A percentile compares a stretch with the other conserved stretches of the same genome.
Evolutionary conservation across 2,329 filamentous ascomycete genomes (phyloP).

Genomic region (Periglandula ipomoeae): DNA sequence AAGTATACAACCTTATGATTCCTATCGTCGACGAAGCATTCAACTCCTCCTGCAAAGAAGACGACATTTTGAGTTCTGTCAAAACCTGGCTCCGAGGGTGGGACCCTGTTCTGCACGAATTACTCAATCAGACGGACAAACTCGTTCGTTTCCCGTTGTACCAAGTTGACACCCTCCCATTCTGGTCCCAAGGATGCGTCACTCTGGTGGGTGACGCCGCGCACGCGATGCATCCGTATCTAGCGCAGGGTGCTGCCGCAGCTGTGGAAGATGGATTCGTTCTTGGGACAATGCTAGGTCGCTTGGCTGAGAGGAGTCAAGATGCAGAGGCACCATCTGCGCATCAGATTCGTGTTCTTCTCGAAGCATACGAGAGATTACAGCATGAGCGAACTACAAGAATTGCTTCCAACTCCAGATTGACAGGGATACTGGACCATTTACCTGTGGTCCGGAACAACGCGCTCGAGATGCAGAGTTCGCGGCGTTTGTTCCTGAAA

Average conservation of each 20-base stretch:
- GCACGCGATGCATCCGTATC: slow-evolving; percentile 16
- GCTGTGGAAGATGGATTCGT: slow-evolving; percentile 17
- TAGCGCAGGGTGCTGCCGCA: slow-evolving; percentile 18
- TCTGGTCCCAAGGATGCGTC: slow-evolving; percentile 8
- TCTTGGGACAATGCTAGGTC: slow-evolving; percentile 19
- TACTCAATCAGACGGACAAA: slow-evolving; percentile 4
- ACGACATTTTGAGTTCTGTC: not conserved
- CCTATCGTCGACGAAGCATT: not conserved
- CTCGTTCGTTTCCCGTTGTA: slow-evolving; percentile 9
- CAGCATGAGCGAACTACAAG: slow-evolving; percentile 6
- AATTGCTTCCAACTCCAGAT: slow-evolving; percentile 7
- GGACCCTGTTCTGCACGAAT: slow-evolving; percentile 6
- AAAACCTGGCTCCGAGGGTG: slow-evolving; percentile 3
- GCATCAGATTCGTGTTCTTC: not conserved
- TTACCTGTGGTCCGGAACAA: slow-evolving; percentile 5
- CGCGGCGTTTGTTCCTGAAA: slow-evolving; percentile 1
- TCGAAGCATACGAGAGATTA: slow-evolving; percentile 6
- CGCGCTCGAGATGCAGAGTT: slow-evolving; percentile 9
- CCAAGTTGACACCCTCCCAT: slow-evolving; percentile 5
- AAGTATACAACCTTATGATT: slow-evolving; percentile 8
- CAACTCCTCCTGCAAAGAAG: slow-evolving; percentile 1
- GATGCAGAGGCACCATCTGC: too few species aligned
- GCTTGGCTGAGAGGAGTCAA: not conserved
- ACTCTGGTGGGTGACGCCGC: slow-evolving; percentile 12
- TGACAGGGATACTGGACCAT: slow-evolving; percentile 7